These are phyloP conservation scores for Cucumis melo DNA, from an alignment of 306 rosid species.

Conservation along the genomic window DNA sequence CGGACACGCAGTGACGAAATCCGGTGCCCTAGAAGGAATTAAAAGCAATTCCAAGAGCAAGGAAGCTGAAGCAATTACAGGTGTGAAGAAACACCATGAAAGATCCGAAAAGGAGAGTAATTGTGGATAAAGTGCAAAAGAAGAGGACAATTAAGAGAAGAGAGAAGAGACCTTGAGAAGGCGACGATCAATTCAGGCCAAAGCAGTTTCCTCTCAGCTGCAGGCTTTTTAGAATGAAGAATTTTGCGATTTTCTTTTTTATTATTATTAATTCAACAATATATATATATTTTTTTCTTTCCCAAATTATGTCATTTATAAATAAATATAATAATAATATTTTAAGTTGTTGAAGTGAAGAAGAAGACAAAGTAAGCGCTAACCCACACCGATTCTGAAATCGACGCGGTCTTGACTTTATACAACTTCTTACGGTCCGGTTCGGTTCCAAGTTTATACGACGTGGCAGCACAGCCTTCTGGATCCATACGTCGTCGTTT, in stretches of 20 bases:
- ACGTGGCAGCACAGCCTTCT: not conserved
- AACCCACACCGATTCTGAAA: conserved; percentile 1
- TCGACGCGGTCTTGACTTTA: conserved; percentile 6
- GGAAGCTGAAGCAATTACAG: not conserved
- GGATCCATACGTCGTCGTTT: not conserved
- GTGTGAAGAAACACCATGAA: not conserved
- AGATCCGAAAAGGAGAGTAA: not conserved
- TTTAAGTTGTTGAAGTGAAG: not conserved
- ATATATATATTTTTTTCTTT: not conserved
- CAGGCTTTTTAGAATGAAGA: conserved; percentile 33
- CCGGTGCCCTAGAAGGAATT: conserved; percentile 1
- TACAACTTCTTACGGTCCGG: not conserved
- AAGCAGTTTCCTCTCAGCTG: conserved; percentile 60
- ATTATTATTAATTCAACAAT: not conserved
- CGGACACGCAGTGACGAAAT: not conserved
- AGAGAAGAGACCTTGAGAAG: conserved; percentile 7
- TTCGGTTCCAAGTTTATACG: not conserved
- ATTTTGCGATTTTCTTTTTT: not conserved
- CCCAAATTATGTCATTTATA: not conserved
- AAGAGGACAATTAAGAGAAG: not conserved
- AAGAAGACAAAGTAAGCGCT: conserved; percentile 8
- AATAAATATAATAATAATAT: not conserved
- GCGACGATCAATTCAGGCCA: not conserved
- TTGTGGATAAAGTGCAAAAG: not conserved
- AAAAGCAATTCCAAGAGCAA: not conserved